Percentiles rank a stretch among this genome's conserved stretches.
phyloP scores from a whole-genome alignment of 306 rosid species.

The Ammopiptanthus mongolicus region DNA sequence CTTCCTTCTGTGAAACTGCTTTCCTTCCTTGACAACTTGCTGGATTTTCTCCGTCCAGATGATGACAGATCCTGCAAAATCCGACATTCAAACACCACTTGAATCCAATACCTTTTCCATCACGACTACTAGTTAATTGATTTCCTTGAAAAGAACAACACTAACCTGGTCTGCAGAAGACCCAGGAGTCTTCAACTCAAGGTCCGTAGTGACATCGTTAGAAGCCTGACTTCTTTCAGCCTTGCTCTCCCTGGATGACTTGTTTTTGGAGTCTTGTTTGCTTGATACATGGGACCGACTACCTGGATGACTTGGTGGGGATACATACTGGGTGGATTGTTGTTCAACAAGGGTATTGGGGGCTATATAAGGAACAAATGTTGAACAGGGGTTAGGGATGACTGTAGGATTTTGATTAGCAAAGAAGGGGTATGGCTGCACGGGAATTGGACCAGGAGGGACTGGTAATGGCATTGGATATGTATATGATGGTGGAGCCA shows the following conservation, averaged over 20 bases:
- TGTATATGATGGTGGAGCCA: slow-evolving; percentile 74
- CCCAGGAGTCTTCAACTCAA: slow-evolving; percentile 81
- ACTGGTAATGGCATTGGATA: slow-evolving; percentile 72
- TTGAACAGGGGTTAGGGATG: slow-evolving; percentile 68
- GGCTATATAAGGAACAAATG: slow-evolving; percentile 61
- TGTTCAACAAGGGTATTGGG: slow-evolving; percentile 61
- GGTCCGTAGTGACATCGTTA: slow-evolving; percentile 56
- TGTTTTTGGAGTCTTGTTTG: slow-evolving; percentile 49
- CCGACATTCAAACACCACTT: not conserved
- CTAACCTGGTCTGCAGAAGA: slow-evolving; percentile 70
- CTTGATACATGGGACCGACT: slow-evolving; percentile 39
- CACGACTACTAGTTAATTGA: not conserved
- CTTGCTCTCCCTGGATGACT: slow-evolving; percentile 53
- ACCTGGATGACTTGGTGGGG: slow-evolving; percentile 52
- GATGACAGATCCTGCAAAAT: slow-evolving; percentile 58
- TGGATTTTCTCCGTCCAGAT: slow-evolving; percentile 37
- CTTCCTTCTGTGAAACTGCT: slow-evolving; percentile 39
- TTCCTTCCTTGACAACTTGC: slow-evolving; percentile 41
- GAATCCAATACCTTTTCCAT: slow-evolving; percentile 1
- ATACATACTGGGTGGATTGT: slow-evolving; percentile 44
- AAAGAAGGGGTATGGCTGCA: slow-evolving; percentile 72
- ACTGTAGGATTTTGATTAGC: slow-evolving; percentile 64
- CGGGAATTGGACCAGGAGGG: slow-evolving; percentile 67
- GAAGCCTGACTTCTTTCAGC: slow-evolving; percentile 45
- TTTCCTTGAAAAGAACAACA: not conserved